Percentiles rank a stretch among this genome's conserved stretches.
These are phyloP conservation scores for Antarctomyces pellizariae DNA, from an alignment of 495 filamentous ascomycete species.

Conservation along the genomic window DNA sequence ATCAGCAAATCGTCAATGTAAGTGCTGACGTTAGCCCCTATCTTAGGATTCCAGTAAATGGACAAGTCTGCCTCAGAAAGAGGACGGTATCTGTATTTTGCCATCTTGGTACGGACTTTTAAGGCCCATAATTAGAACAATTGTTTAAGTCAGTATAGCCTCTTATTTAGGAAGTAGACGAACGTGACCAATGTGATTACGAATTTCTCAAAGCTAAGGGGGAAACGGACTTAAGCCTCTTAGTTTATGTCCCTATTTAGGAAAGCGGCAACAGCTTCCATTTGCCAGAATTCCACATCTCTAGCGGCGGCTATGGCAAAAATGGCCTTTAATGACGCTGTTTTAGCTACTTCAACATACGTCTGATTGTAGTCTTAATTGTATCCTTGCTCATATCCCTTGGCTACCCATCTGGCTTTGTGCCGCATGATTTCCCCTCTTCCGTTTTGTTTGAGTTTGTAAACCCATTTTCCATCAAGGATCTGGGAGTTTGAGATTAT, in stretches of 20 bases:
- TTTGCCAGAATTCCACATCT: constrained; percentile 14
- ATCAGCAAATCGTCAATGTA: constrained; percentile 10
- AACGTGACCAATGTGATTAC: no score
- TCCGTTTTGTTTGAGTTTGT: constrained; percentile 1
- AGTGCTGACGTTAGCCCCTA: constrained; percentile 4
- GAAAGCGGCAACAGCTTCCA: constrained; percentile 16
- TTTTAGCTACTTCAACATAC: constrained; percentile 19
- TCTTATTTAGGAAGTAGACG: constrained; percentile 1
- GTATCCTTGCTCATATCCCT: constrained; percentile 13
- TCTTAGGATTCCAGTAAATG: constrained; percentile 4
- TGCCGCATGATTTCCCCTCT: constrained; percentile 1
- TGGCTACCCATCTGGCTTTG: constrained; percentile 5
- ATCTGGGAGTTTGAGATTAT: no score
- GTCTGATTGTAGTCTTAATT: constrained; percentile 19
- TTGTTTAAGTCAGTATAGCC: constrained; percentile 10
- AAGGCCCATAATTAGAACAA: constrained; percentile 6
- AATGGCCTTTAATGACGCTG: constrained; percentile 13
- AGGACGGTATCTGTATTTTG: constrained; percentile 3
- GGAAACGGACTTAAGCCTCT: constrained; percentile 11
- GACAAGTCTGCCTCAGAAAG: constrained; percentile 4
- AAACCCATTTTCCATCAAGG: constrained; percentile 3
- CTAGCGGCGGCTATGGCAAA: constrained; percentile 12
- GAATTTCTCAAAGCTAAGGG: constrained; percentile 4
- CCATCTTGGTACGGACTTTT: constrained; percentile 4
- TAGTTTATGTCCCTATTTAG: constrained; percentile 14